These are phyloP conservation scores for Ustilago crameri DNA, from an alignment of 1,284 basidiomycete species.

Conservation along the genomic window DNA sequence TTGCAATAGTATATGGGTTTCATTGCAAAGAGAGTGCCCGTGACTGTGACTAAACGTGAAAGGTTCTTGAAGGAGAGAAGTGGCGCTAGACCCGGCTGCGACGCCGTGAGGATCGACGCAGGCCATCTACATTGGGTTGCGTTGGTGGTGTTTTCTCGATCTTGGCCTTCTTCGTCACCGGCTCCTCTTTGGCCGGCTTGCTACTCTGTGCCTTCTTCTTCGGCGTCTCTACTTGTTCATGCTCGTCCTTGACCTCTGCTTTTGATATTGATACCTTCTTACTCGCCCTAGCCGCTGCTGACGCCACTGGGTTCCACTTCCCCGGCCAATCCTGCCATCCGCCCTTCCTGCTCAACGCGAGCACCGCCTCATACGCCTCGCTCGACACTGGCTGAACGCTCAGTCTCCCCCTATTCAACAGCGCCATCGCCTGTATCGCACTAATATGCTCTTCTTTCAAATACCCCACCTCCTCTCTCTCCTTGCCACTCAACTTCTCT, in stretches of 20 bases:
- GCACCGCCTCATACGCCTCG: conserved; percentile 78
- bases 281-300: conserved; percentile 6
- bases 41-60: not conserved
- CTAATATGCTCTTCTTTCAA: conserved; percentile 61
- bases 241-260: not conserved
- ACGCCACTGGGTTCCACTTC: conserved; percentile 54
- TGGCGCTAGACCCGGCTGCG: conserved; percentile 10
- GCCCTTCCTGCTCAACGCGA: conserved; percentile 77
- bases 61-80: too few species aligned
- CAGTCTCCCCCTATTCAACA: conserved; percentile 84
- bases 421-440: conserved; percentile 77
- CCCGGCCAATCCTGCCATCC: conserved; percentile 69
- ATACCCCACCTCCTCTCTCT: conserved; percentile 71
- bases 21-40: too few species aligned
- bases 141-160: not conserved
- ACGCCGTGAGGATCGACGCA: conserved; percentile 28
- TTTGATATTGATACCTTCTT: not conserved
- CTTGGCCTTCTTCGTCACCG: conserved; percentile 16
- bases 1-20: not conserved
- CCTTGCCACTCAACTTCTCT: conserved; percentile 72
- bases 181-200: not conserved
- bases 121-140: conserved; percentile 5
- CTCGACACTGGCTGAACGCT: conserved; percentile 82
- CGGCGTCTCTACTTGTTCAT: not conserved
- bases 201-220: not conserved